These are phyloP conservation scores for Vitis hybrid DNA, from an alignment of 177 flowering plant genomes.

Conservation along the genomic window DNA sequence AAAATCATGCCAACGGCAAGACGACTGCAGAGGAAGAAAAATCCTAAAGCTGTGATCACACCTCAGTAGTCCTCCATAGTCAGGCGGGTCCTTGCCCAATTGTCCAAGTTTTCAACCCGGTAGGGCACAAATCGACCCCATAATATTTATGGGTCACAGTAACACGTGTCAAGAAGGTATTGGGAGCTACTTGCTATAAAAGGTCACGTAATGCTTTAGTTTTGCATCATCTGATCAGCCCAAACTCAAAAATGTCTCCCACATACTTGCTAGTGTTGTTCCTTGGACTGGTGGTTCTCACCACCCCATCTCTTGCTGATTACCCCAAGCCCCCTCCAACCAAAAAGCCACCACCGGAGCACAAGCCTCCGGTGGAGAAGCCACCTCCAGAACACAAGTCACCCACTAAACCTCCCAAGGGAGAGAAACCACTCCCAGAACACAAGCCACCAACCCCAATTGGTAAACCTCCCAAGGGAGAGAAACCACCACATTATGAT, in stretches of 20 bases:
- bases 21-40: no score
- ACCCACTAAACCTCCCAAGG: background rate
- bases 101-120: background rate
- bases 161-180: no score
- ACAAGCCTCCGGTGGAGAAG: no score
- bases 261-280: background rate
- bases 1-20: no score
- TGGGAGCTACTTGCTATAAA: constrained; percentile 1
- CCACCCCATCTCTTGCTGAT: background rate
- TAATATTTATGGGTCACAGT: background rate
- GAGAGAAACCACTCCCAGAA: no score
- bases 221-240: background rate
- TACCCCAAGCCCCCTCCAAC: background rate
- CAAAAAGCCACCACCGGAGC: no score
- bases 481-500: background rate
- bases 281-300: background rate
- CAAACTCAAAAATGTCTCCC: constrained; percentile 11
- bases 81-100: no score
- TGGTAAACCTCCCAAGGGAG: no score
- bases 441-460: no score
- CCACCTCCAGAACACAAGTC: no score
- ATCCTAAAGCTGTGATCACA: no score
- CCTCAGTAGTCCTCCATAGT: no score
- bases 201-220: background rate
- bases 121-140: constrained; percentile 2